Conservation (phyloP, 2,329 filamentous ascomycete genomes). For the Scedosporium dehoogii region DNA sequence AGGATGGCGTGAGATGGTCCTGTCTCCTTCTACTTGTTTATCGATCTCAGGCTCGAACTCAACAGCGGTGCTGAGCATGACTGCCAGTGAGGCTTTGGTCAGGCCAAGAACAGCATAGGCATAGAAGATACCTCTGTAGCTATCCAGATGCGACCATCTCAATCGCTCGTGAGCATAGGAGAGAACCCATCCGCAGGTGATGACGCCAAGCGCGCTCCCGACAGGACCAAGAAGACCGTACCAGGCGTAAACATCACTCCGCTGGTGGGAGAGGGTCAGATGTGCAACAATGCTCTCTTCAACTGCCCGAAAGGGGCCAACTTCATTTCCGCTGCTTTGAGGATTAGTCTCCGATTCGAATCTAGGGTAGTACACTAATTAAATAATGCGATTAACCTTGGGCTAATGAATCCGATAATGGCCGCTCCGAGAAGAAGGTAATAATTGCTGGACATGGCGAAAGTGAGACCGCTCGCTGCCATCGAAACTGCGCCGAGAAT, state of each 20-base stretch:
- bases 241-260: conserved; percentile 53
- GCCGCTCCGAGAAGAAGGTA: conserved; percentile 49
- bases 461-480: conserved; percentile 43
- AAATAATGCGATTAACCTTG: conserved; percentile 23
- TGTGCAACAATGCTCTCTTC: conserved; percentile 53
- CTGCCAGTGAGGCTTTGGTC: conserved; percentile 43
- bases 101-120: conserved; percentile 46
- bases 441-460: conserved; percentile 41
- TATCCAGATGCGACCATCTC: conserved; percentile 31
- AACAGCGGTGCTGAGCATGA: conserved; percentile 36
- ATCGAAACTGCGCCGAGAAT: conserved; percentile 44
- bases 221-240: conserved; percentile 48
- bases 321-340: conserved; percentile 46
- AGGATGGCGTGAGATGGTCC: neutral
- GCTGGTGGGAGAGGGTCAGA: conserved; percentile 31
- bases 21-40: conserved; percentile 9
- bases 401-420: conserved; percentile 52
- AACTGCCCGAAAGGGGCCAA: conserved; percentile 52
- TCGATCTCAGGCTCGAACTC: conserved; percentile 20
- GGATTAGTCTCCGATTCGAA: neutral
- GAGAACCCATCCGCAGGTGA: conserved; percentile 50
- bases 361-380: neutral
- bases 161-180: conserved; percentile 33
- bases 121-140: conserved; percentile 48
- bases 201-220: conserved; percentile 51